Base-by-base conservation (phyloP, 2,329 filamentous ascomycete genomes). In the Exserohilum rostratum region DNA sequence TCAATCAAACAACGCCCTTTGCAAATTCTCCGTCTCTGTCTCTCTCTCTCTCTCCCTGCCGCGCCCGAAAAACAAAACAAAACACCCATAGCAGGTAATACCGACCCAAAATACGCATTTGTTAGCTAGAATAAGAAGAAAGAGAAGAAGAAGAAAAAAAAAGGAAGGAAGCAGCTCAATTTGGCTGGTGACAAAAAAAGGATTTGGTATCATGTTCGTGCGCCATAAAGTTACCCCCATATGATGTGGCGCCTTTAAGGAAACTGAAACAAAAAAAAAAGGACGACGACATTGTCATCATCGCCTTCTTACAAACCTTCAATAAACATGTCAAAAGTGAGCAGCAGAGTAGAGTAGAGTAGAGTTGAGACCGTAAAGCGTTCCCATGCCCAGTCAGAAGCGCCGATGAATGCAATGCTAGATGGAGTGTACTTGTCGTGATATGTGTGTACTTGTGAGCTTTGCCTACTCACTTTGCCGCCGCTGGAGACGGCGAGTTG, bases 401-500 rank as follows among this genome's bases (percentile, higher is more conserved):
- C 47, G 29, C 46, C 40, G 38, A 42, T 33, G 18, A 31, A 53
- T 43, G 50, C 31, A 45, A 39, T 37, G 31, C 46, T 49, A 33
- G 25, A 45, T 45, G 25, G n/a, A 45, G 17, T 30, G 15, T 37
- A 35, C 17, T 37, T 51, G 48, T n/a, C 2, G 25, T 29, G n/a
- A 15, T 39, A 15, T 25, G 20, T 47, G 42, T 43, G 15, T 27
- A 25, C 11, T 20, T 40, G 29, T 31, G 40, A 29, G 17, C 42
- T 15, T n/a, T 17, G n/a, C 44, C 15, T 13, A 17, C 44, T 53
- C 45, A 56, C 33, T 35, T 53, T 20, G 35, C 30, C 3, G 63
- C 65, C 31, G 69, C 68, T 43, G 67, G 68, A 1, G 68, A 72
- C 10, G 72, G 70, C 20, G 72, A 74, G 50, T 66, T 64, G 50